phyloP scores from a whole-genome alignment of 129 eudicot genomes.

The Lonicera japonica region DNA sequence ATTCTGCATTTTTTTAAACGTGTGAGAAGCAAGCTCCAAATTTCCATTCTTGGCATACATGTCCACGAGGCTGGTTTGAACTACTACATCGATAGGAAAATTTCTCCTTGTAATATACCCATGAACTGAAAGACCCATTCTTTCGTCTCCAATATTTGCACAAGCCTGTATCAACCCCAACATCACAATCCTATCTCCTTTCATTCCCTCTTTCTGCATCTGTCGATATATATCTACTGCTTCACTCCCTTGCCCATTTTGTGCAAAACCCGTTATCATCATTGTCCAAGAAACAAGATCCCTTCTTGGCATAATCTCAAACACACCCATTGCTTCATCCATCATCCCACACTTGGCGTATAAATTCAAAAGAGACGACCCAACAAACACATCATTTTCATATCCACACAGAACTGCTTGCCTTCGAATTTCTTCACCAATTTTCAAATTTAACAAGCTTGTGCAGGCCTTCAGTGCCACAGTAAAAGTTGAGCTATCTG shows the following conservation, averaged over 20 bases:
- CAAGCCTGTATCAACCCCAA: slow-evolving; percentile 82
- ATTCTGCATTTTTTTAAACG: slow-evolving; percentile 42
- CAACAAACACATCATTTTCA: slow-evolving; percentile 62
- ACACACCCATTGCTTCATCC: slow-evolving; percentile 58
- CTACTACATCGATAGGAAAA: slow-evolving; percentile 36
- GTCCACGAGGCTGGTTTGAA: slow-evolving; percentile 66
- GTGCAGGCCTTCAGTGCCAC: slow-evolving; percentile 76
- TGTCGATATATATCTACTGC: slow-evolving; percentile 44
- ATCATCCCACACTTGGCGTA: slow-evolving; percentile 64
- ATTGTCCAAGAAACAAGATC: slow-evolving; percentile 78
- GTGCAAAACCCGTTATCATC: slow-evolving; percentile 66
- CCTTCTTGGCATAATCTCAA: slow-evolving; percentile 50
- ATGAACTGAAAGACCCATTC: slow-evolving; percentile 61
- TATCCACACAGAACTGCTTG: slow-evolving; percentile 52
- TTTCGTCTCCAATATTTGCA: slow-evolving; percentile 38
- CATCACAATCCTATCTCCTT: slow-evolving; percentile 69
- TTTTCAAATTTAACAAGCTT: slow-evolving; percentile 43
- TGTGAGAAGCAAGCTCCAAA: slow-evolving; percentile 36
- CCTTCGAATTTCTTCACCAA: slow-evolving; percentile 50
- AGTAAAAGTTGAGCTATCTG: slow-evolving; percentile 88
- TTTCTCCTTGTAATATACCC: slow-evolving; percentile 56
- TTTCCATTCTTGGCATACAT: slow-evolving; percentile 69
- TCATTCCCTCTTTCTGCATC: slow-evolving; percentile 57
- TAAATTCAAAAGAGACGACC: slow-evolving; percentile 59
- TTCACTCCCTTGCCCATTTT: slow-evolving; percentile 45